Conservation (phyloP, 108 stramenopile species). For the Epipyxis sp. region DNA sequence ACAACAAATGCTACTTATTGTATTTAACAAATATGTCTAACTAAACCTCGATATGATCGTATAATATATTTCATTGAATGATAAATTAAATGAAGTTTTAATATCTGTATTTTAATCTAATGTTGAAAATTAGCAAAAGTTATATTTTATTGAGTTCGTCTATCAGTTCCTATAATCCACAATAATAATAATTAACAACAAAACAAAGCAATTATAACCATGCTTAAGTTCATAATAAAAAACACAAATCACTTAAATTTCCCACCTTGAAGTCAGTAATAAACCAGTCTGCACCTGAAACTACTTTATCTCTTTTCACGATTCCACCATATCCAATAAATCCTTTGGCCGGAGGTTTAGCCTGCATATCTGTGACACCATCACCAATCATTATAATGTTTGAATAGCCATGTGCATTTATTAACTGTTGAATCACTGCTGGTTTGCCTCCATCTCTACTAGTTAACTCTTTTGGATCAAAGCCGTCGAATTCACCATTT, state of each 20-base stretch:
- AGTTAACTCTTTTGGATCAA: conserved; percentile 83
- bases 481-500: conserved; percentile 74
- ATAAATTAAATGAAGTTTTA: no score
- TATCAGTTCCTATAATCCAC: no score
- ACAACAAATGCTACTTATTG: no score
- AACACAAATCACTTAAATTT: not conserved
- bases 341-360: conserved; percentile 88
- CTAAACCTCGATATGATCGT: no score
- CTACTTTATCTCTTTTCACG: conserved; percentile 72
- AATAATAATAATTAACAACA: no score
- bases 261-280: conserved; percentile 77
- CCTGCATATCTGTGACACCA: conserved; percentile 98
- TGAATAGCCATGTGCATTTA: conserved; percentile 59
- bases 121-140: no score
- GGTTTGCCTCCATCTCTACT: conserved; percentile 85
- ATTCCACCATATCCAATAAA: conserved; percentile 98
- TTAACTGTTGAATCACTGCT: conserved; percentile 48
- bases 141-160: no score
- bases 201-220: no score
- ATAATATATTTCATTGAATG: no score
- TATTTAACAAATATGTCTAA: no score
- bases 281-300: conserved; percentile 87
- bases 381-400: conserved; percentile 94
- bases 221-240: no score
- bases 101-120: no score